Percentiles rank a stretch among this genome's conserved stretches.
phyloP scores from a whole-genome alignment of 768 basidiomycete genomes.

The Termitomyces sp. region DNA sequence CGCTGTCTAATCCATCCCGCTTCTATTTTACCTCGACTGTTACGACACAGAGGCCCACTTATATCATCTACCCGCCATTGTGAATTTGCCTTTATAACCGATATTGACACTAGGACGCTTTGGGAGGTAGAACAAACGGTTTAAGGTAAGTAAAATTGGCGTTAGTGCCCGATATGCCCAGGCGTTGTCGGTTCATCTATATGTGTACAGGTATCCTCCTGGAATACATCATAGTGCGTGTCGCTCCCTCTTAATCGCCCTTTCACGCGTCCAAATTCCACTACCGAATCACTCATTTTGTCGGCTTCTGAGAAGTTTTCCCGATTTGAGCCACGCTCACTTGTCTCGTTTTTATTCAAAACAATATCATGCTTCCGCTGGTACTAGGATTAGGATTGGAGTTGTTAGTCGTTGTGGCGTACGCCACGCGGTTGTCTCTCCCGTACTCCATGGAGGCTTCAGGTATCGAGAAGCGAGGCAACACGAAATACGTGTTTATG shows the following conservation, averaged over 20 bases:
- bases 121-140: not conserved
- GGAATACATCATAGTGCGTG: not conserved
- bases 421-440: not conserved
- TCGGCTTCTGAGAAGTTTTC: not conserved
- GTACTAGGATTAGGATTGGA: not conserved
- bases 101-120: not conserved
- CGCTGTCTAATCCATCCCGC: not conserved
- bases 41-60: not conserved
- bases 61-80: not conserved
- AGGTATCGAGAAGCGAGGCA: slow-evolving; percentile 30
- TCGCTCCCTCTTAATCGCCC: not conserved
- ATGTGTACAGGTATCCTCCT: not conserved
- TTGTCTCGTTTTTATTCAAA: not conserved
- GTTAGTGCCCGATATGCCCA: not conserved
- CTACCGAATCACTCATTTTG: no score
- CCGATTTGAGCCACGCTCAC: not conserved
- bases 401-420: not conserved
- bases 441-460: not conserved
- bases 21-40: not conserved
- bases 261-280: not conserved
- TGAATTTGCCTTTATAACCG: not conserved
- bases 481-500: slow-evolving; percentile 48
- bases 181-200: not conserved
- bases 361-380: not conserved
- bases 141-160: not conserved